Evolutionary conservation across 345 rosid genomes (phyloP).

Genomic region (Physaria fendleri): DNA sequence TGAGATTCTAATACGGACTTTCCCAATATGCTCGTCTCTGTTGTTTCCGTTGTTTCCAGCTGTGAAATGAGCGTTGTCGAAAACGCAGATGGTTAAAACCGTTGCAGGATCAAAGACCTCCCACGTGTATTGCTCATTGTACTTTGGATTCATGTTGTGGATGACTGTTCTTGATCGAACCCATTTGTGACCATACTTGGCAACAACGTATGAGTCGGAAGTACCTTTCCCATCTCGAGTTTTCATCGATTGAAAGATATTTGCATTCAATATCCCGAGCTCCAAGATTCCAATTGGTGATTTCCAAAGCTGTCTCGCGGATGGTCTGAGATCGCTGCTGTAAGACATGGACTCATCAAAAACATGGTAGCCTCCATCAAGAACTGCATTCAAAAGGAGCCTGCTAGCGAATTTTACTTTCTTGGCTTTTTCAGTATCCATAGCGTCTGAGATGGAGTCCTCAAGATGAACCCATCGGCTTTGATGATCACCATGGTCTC

Average conservation of each 20-base stretch:
- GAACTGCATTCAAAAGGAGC: slow-evolving; percentile 33
- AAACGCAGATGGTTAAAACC: slow-evolving; percentile 29
- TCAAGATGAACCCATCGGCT: slow-evolving; percentile 39
- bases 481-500: neutral
- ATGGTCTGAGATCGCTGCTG: slow-evolving; percentile 47
- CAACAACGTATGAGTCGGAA: slow-evolving; percentile 32
- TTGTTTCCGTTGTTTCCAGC: slow-evolving; percentile 4
- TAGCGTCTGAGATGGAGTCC: slow-evolving; percentile 21
- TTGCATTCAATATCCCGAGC: slow-evolving; percentile 46
- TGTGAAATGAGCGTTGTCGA: slow-evolving; percentile 29
- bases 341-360: slow-evolving; percentile 43
- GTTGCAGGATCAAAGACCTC: slow-evolving; percentile 32
- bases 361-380: slow-evolving; percentile 59
- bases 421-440: slow-evolving; percentile 24
- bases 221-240: slow-evolving; percentile 26
- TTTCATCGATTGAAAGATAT: slow-evolving; percentile 38
- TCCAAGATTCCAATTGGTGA: slow-evolving; percentile 39
- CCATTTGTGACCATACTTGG: slow-evolving; percentile 34
- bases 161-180: slow-evolving; percentile 27
- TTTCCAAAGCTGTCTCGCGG: slow-evolving; percentile 37
- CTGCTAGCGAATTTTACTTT: slow-evolving; percentile 37
- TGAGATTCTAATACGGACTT: slow-evolving; percentile 53
- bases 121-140: slow-evolving; percentile 35
- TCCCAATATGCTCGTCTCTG: slow-evolving; percentile 43
- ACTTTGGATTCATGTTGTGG: slow-evolving; percentile 24